A percentile compares a stretch with the other conserved stretches of the same genome.
These are phyloP conservation scores for Litchi chinensis DNA, from an alignment of 345 rosid genomes.

Conservation along the genomic window DNA sequence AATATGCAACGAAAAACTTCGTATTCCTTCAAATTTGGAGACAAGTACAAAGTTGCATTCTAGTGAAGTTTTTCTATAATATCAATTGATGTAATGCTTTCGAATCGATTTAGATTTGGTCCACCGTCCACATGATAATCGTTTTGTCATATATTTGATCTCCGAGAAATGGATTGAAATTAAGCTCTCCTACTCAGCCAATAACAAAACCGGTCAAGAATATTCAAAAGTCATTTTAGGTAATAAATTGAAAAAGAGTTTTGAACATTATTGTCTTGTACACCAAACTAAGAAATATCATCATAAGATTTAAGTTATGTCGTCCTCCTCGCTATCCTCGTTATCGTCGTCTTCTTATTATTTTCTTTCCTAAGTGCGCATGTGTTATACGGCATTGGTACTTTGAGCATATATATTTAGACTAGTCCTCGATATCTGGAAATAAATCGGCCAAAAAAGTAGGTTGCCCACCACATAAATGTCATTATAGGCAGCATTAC, in stretches of 20 bases:
- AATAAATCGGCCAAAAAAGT: neutral
- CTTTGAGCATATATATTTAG: neutral
- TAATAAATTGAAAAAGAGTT: neutral
- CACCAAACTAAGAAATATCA: neutral
- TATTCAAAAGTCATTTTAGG: no score
- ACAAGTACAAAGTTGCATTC: neutral
- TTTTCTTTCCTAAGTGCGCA: slow-evolving; percentile 3
- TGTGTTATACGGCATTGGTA: slow-evolving; percentile 27
- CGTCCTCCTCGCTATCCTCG: neutral
- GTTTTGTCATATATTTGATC: neutral
- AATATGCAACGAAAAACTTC: neutral
- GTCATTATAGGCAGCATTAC: neutral
- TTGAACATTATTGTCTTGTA: neutral
- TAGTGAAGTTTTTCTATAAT: neutral
- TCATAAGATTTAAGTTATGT: neutral
- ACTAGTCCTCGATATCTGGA: neutral
- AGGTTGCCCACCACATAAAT: neutral
- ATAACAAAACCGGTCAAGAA: no score
- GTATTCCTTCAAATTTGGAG: neutral
- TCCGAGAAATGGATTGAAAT: no score
- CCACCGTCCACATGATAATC: neutral
- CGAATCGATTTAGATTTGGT: neutral
- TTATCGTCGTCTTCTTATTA: no score
- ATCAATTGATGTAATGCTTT: neutral
- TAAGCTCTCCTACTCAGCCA: no score